These are phyloP conservation scores for Acanthamoeba quina DNA, from an alignment of 208 protist genomes.

Conservation along the genomic window DNA sequence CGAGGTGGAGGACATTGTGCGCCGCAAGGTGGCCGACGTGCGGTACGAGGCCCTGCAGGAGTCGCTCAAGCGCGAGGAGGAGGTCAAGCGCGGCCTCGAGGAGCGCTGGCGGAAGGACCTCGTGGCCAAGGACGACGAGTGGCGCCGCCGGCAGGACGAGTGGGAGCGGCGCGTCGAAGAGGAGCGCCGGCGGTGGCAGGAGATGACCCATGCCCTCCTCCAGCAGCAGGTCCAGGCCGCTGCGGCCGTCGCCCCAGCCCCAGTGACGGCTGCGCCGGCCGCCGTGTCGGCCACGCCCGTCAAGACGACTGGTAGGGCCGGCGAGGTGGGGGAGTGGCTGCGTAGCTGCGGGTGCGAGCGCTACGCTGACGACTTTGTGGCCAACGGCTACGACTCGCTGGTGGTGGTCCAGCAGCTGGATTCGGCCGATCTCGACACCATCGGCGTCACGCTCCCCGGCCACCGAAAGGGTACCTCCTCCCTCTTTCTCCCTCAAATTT, in stretches of 20 bases:
- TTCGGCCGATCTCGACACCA: conserved; percentile 31
- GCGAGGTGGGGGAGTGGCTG: conserved; percentile 37
- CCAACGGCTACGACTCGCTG: conserved; percentile 65
- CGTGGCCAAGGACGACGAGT: conserved; percentile 27
- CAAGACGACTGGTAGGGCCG: neutral
- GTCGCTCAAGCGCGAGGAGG: conserved; percentile 55
- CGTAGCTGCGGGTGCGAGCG: conserved; percentile 25
- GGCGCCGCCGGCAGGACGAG: conserved; percentile 35
- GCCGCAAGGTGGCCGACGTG: conserved; percentile 42
- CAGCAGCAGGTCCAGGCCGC: conserved; percentile 36
- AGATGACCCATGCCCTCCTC: conserved; percentile 29
- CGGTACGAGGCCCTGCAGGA: conserved; percentile 57
- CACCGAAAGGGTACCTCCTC: neutral
- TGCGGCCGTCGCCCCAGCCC: neutral
- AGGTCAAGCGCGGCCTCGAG: conserved; percentile 41
- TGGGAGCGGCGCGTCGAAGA: conserved; percentile 49
- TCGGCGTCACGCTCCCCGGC: conserved; percentile 42
- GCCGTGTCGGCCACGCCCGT: neutral
- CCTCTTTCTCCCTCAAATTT: neutral
- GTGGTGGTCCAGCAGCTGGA: conserved; percentile 43
- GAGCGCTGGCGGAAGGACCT: conserved; percentile 66
- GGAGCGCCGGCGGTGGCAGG: conserved; percentile 37
- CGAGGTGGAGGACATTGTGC: conserved; percentile 54
- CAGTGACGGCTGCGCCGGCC: neutral
- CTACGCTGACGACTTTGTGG: conserved; percentile 22